Evolutionary conservation across 2,329 filamentous ascomycete species (phyloP).

Genomic region (Ophiostoma sp.): DNA sequence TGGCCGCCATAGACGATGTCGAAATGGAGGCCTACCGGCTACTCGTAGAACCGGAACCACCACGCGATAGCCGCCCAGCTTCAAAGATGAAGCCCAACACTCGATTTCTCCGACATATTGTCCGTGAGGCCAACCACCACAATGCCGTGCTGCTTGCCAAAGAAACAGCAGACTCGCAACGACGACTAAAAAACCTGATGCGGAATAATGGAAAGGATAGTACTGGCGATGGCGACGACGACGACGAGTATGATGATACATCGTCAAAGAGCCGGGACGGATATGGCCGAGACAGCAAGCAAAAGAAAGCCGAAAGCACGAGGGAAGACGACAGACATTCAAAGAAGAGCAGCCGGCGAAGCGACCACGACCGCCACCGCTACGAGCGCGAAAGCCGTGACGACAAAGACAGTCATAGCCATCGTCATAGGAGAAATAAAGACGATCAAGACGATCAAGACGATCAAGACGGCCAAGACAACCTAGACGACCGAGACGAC

Average conservation of each 20-base stretch:
- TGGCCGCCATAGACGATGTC: constrained; percentile 19
- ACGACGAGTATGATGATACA: background rate
- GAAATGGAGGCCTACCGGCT: constrained; percentile 22
- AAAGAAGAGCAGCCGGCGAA: background rate
- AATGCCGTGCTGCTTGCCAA: constrained; percentile 81
- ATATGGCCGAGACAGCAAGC: background rate
- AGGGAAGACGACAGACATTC: background rate
- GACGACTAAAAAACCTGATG: constrained; percentile 58
- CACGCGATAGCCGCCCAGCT: constrained; percentile 46
- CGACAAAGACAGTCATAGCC: background rate
- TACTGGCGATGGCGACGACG: background rate
- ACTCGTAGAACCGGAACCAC: constrained; percentile 18
- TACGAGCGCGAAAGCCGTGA: background rate
- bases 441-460: background rate
- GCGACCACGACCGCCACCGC: background rate
- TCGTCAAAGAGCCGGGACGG: background rate
- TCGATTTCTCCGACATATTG: constrained; percentile 78
- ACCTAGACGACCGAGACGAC: background rate
- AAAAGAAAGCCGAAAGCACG: background rate
- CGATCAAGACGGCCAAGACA: background rate
- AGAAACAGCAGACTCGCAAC: constrained; percentile 72
- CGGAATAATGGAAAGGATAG: background rate
- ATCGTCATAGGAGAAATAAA: background rate
- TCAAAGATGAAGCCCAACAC: constrained; percentile 84
- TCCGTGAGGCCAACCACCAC: constrained; percentile 80